A percentile compares a stretch with the other conserved stretches of the same genome.
phyloP scores from a whole-genome alignment of 2,329 filamentous ascomycete species.

The Diaporthe sp. region DNA sequence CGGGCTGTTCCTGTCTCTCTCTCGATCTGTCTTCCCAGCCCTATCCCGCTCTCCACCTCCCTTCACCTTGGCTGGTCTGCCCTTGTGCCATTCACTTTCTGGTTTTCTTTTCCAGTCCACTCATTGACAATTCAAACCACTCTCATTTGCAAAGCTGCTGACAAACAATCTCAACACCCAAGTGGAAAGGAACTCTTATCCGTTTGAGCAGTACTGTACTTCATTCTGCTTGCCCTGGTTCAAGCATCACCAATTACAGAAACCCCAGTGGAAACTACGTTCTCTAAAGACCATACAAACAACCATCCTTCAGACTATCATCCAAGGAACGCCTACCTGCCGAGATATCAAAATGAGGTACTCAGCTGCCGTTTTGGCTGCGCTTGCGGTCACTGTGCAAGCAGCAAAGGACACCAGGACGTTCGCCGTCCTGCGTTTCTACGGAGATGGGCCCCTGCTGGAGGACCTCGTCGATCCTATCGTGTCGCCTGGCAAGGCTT shows the following conservation, averaged over 20 bases:
- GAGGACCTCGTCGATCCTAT: slow-evolving; percentile 76
- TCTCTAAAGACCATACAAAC: neutral
- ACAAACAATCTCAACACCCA: slow-evolving; percentile 6
- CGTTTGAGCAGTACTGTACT: neutral
- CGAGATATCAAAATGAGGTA: slow-evolving; percentile 28
- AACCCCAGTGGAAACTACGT: slow-evolving; percentile 1
- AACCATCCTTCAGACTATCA: neutral
- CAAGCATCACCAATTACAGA: slow-evolving; percentile 43
- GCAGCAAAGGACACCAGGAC: slow-evolving; percentile 61
- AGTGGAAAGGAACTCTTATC: neutral
- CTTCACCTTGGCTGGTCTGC: neutral
- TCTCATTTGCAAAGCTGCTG: slow-evolving; percentile 36
- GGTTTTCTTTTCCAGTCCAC: slow-evolving; percentile 16
- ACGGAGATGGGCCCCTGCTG: slow-evolving; percentile 72
- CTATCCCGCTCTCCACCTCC: neutral
- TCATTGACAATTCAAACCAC: slow-evolving; percentile 12
- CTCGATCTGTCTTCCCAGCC: neutral
- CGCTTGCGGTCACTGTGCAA: slow-evolving; percentile 53
- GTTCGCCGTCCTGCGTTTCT: slow-evolving; percentile 79
- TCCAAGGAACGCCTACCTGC: neutral
- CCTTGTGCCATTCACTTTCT: neutral
- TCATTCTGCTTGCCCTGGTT: slow-evolving; percentile 49
- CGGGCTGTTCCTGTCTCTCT: slow-evolving; percentile 13
- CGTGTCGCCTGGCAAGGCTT: slow-evolving; percentile 69
- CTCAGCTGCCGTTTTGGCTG: slow-evolving; percentile 46